A percentile compares a stretch with the other conserved stretches of the same genome.
Evolutionary conservation across 164 flowering plant species (phyloP).

Genomic region (Dillenia suffruticosa): DNA sequence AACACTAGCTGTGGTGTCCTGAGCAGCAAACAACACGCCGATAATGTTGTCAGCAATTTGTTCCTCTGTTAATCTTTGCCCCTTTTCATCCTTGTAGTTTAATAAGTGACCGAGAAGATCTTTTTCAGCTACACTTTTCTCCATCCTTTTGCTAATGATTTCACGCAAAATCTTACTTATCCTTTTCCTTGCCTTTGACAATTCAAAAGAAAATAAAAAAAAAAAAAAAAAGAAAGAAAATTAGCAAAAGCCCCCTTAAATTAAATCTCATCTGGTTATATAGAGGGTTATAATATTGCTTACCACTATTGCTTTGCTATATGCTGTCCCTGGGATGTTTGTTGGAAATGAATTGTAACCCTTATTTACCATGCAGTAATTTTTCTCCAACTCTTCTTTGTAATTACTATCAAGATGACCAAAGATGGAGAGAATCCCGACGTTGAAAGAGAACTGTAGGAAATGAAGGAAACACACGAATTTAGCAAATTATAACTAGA

Average conservation of each 20-base stretch:
- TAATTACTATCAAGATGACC: conserved; percentile 37
- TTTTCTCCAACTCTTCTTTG: conserved; percentile 47
- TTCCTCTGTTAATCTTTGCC: conserved; percentile 25
- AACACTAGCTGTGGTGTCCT: conserved; percentile 47
- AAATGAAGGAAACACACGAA: neutral
- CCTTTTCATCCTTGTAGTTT: conserved; percentile 25
- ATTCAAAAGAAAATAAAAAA: neutral
- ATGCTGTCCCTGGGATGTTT: conserved; percentile 62
- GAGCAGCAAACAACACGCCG: conserved; percentile 58
- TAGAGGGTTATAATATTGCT: neutral
- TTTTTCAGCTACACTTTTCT: conserved; percentile 27
- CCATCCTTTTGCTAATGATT: conserved; percentile 29
- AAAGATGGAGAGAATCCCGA: conserved; percentile 57
- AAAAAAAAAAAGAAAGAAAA: neutral
- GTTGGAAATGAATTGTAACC: conserved; percentile 83
- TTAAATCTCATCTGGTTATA: neutral
- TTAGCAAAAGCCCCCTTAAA: neutral
- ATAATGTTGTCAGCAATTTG: conserved; percentile 49
- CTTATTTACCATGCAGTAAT: conserved; percentile 54
- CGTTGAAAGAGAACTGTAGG: conserved; percentile 64
- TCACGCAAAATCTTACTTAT: conserved; percentile 27
- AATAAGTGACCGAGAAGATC: conserved; percentile 33
- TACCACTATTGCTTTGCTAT: conserved; percentile 42
- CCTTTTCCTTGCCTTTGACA: conserved; percentile 36
- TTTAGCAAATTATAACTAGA: neutral